These are phyloP conservation scores for Exophiala spinifera DNA, from an alignment of 2,329 filamentous ascomycete species.

Conservation along the genomic window DNA sequence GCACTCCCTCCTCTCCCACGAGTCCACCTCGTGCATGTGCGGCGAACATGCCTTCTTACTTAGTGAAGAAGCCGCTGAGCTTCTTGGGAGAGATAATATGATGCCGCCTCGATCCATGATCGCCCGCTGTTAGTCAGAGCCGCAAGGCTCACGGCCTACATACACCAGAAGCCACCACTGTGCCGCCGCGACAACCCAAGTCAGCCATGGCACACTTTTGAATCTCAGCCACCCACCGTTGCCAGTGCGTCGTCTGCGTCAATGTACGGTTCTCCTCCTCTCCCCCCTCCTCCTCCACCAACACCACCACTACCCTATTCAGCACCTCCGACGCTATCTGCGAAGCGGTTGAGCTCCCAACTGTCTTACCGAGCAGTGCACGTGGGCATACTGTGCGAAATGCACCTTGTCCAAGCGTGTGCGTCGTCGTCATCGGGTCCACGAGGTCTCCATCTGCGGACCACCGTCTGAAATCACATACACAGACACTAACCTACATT, in stretches of 20 bases:
- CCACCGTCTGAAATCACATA: neutral
- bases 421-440: neutral
- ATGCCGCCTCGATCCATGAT: conserved; percentile 6
- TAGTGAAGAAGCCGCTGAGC: conserved; percentile 23
- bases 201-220: conserved; percentile 4
- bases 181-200: neutral
- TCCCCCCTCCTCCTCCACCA: no score
- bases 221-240: neutral
- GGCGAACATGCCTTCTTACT: conserved; percentile 13
- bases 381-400: neutral
- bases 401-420: neutral
- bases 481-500: neutral
- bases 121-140: neutral
- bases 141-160: conserved; percentile 7
- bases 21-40: neutral
- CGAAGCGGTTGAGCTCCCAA: neutral
- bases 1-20: neutral
- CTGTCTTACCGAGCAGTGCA: neutral
- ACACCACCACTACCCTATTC: neutral
- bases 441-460: neutral
- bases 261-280: neutral
- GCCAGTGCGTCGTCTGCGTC: neutral
- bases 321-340: neutral
- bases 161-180: conserved; percentile 3
- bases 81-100: conserved; percentile 22